phyloP scores from a whole-genome alignment of 148 eudicot genomes.

The Cornus florida region DNA sequence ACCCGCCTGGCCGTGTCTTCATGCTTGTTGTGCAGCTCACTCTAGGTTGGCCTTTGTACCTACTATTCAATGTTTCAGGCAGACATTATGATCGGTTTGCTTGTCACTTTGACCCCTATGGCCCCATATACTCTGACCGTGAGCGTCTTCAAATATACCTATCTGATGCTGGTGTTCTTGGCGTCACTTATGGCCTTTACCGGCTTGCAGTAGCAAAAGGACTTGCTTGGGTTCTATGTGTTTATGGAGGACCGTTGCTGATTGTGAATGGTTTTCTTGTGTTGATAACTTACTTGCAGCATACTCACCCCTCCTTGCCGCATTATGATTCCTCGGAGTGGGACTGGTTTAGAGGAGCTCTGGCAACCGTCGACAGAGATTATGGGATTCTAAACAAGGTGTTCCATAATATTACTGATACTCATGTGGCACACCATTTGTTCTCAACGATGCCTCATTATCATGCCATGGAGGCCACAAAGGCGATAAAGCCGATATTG shows the following conservation, averaged over 20 bases:
- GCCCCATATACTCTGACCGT: neutral
- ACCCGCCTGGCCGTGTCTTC: neutral
- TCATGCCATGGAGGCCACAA: neutral
- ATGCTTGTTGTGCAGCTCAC: neutral
- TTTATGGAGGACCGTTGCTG: slow-evolving; percentile 7
- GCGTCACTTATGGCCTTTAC: neutral
- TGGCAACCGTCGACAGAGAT: slow-evolving; percentile 6
- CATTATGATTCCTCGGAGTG: slow-evolving; percentile 12
- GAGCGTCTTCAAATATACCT: slow-evolving; percentile 10
- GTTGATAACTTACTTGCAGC: slow-evolving; percentile 10
- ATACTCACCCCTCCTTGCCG: slow-evolving; percentile 13
- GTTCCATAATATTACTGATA: slow-evolving; percentile 14
- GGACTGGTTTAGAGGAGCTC: slow-evolving; percentile 18
- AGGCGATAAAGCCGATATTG: neutral
- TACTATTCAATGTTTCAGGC: neutral
- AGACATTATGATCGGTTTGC: neutral
- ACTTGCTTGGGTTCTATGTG: slow-evolving; percentile 3
- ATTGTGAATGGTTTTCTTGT: slow-evolving; percentile 14
- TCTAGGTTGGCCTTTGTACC: slow-evolving; percentile 1
- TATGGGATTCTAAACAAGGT: slow-evolving; percentile 14
- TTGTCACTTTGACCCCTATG: neutral
- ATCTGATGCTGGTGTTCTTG: slow-evolving; percentile 8
- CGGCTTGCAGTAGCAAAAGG: slow-evolving; percentile 4
- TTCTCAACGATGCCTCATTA: neutral
- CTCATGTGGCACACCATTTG: slow-evolving; percentile 18